Evolutionary conservation across 345 rosid genomes (phyloP), one percentile per base, ranked within the genome.

Genomic region (Excoecaria cochinchinensis): DNA sequence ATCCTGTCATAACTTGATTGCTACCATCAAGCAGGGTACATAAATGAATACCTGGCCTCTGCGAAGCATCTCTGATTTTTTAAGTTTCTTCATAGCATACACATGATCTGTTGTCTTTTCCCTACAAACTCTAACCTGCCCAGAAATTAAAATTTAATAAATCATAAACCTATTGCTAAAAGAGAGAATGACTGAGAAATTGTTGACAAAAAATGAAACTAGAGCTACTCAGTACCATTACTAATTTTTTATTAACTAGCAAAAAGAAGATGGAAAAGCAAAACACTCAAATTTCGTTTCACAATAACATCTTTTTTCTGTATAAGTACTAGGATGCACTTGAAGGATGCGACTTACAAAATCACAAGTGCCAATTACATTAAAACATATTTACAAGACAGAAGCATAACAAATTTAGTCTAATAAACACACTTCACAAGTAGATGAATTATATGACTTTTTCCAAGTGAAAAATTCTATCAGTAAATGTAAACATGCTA

Each of bases 51-150:
- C 97, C 90, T 94, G 99, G 84, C 99, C 99, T 85, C 99, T 89
- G 15, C 97, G 97, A 85, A 94, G 95, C 97, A 94, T 94, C 90
- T 94, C 99, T 0, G 96, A 87, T 79, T 91, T 91, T 79, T 87
- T 91, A 59, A 91, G 96, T 75, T 90, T 91, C 84, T 95, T 95
- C 99, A 95, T 95, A 19, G 98, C 99, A 77, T 93, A 93, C 71
- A 95, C 98, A 69, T 91, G 89, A 62, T 91, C 92, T 21, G 98
- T 89, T 39, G 91, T 85, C 85, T 88, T 93, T 86, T 95, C 98
- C 83, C 81, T 89, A 74, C 97, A 93, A 69, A 93, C 77, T 84
- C 98, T 93, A 77, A 95, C 99, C 99, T 95, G 85, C 78, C 50
- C 75, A 74, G 24, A 79, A 83, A 75, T 16, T 22, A 76, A 78